Evolutionary conservation across 805 yeast species (phyloP).

Genomic region (Saccharomycopsis amapae): DNA sequence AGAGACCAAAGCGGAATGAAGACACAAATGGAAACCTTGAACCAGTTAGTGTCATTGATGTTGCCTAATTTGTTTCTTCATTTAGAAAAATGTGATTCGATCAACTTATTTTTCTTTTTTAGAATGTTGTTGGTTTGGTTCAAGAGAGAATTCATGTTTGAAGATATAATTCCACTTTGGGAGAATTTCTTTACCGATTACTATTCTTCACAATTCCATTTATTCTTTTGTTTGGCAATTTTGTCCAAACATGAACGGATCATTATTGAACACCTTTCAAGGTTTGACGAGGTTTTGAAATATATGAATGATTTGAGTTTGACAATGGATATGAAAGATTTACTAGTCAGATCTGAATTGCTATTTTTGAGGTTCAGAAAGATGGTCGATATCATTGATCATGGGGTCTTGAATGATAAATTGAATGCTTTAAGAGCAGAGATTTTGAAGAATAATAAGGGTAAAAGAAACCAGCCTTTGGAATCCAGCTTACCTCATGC

Average conservation of each 20-base stretch:
- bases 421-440: constrained; percentile 16
- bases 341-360: constrained; percentile 77
- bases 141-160: constrained; percentile 82
- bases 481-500: constrained; percentile 14
- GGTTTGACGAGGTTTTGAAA: constrained; percentile 87
- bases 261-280: constrained; percentile 61
- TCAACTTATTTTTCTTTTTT: constrained; percentile 87
- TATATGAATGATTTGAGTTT: constrained; percentile 87
- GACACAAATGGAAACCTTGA: constrained; percentile 74
- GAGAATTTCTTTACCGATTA: constrained; percentile 87
- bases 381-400: constrained; percentile 72
- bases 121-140: constrained; percentile 94
- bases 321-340: constrained; percentile 65
- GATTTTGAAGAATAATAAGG: constrained; percentile 21
- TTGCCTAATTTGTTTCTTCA: constrained; percentile 78
- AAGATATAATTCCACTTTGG: constrained; percentile 77
- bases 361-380: constrained; percentile 74
- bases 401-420: constrained; percentile 28
- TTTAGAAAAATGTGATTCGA: constrained; percentile 79
- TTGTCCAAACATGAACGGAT: constrained; percentile 78
- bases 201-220: constrained; percentile 78
- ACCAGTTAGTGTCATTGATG: constrained; percentile 84
- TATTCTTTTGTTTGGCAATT: constrained; percentile 84
- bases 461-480: constrained; percentile 21
- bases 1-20: constrained; percentile 93